Conservation (phyloP, 257 asterid genomes). For the Leonotis leonurus region DNA sequence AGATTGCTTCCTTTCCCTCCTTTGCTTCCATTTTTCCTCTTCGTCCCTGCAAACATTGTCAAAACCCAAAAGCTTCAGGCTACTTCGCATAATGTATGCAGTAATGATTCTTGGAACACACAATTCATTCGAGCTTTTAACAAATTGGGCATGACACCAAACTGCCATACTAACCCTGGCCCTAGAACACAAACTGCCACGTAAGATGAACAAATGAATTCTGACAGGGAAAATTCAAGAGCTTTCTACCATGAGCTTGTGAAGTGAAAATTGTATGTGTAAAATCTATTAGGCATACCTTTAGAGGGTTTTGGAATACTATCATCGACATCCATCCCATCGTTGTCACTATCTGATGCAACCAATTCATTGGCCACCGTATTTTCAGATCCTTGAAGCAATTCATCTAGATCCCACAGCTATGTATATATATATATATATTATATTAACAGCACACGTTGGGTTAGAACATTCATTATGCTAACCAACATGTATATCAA, state of each 20-base stretch:
- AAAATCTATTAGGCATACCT: no score
- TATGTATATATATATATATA: no score
- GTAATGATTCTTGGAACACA: no score
- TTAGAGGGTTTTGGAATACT: constrained; percentile 48
- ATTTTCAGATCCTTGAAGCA: constrained; percentile 56
- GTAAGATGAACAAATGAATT: no score
- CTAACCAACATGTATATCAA: no score
- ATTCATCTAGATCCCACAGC: constrained; percentile 77
- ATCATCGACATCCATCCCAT: constrained; percentile 72
- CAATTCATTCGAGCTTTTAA: no score
- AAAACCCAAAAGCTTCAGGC: background rate
- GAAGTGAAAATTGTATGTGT: no score
- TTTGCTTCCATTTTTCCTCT: constrained; percentile 41
- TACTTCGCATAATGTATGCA: background rate
- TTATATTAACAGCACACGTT: background rate
- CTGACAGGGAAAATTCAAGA: no score
- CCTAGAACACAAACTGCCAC: background rate
- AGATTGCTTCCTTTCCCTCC: constrained; percentile 30
- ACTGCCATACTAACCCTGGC: no score
- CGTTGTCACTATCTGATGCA: constrained; percentile 48
- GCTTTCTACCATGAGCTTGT: no score
- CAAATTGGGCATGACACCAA: background rate
- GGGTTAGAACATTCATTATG: background rate
- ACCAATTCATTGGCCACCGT: constrained; percentile 26
- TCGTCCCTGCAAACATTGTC: constrained; percentile 47